phyloP scores from a whole-genome alignment of 192 early-diverging fungal genomes.

The Backusella macrospora region DNA sequence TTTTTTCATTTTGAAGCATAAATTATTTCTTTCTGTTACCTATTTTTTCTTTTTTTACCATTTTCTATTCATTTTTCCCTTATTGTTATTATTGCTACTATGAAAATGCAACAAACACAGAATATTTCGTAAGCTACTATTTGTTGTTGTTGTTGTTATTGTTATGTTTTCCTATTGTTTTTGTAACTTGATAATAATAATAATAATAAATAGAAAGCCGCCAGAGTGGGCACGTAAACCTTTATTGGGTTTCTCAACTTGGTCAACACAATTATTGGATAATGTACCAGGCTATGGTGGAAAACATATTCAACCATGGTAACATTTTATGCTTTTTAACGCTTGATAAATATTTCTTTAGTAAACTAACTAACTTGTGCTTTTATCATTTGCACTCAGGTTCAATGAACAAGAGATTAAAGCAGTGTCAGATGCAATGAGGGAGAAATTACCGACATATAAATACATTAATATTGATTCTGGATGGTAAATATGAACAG shows the following conservation, averaged over 20 bases:
- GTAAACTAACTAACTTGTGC: not conserved
- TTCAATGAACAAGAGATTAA: conserved; percentile 34
- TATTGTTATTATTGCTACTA: not conserved
- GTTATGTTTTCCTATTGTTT: not conserved
- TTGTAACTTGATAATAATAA: not conserved
- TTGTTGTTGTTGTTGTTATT: not conserved
- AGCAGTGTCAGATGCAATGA: conserved; percentile 36
- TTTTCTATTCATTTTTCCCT: not conserved
- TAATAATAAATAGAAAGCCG: conserved; percentile 8
- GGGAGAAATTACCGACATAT: conserved; percentile 32
- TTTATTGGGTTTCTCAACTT: conserved; percentile 40
- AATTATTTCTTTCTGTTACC: not conserved
- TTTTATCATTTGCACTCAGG: conserved; percentile 17
- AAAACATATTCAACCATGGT: conserved; percentile 35
- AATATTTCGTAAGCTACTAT: too few relatives aligned
- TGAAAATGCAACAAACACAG: not conserved
- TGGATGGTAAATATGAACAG: conserved; percentile 33
- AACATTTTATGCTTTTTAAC: not conserved
- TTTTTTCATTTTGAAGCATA: not conserved
- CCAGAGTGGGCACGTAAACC: conserved; percentile 33
- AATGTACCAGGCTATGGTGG: conserved; percentile 41
- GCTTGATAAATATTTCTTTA: not conserved
- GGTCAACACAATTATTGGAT: conserved; percentile 42
- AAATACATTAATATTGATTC: conserved; percentile 44
- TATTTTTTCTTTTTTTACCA: not conserved